These are phyloP conservation scores for Aphanomyces euteiches DNA, from an alignment of 352 stramenopile genomes.

Conservation along the genomic window DNA sequence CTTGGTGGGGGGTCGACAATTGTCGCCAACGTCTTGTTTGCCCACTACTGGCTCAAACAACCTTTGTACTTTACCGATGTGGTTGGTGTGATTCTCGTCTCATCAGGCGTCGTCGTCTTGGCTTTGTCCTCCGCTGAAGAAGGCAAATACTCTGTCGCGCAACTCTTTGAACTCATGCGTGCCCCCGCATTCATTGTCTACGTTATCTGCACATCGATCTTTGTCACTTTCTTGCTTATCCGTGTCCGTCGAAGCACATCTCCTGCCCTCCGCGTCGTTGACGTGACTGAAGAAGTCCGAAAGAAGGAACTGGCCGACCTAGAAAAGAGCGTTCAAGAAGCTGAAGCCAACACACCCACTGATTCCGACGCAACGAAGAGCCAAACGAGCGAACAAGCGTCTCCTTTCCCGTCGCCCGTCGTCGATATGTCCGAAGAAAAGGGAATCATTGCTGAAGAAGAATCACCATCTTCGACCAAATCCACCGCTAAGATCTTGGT, in stretches of 20 bases:
- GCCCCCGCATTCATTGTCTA: conserved; percentile 81
- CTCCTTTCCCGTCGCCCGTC: conserved; percentile 66
- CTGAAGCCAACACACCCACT: conserved; percentile 6
- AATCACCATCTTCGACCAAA: conserved; percentile 38
- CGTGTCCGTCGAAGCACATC: conserved; percentile 74
- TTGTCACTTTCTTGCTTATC: conserved; percentile 80
- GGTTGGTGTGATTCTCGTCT: conserved; percentile 66
- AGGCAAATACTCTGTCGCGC: conserved; percentile 78
- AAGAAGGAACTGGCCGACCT: conserved; percentile 31
- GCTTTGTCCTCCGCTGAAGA: conserved; percentile 62
- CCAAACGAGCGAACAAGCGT: conserved; percentile 37
- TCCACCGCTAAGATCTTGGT: conserved; percentile 45
- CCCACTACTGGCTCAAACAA: conserved; percentile 84
- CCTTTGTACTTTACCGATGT: conserved; percentile 83
- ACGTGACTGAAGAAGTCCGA: conserved; percentile 29
- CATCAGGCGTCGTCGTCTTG: conserved; percentile 73
- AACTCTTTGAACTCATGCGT: conserved; percentile 81
- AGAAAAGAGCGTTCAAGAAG: conserved; percentile 19
- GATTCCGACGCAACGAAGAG: background rate
- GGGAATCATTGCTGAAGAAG: conserved; percentile 43
- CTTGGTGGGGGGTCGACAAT: conserved; percentile 79
- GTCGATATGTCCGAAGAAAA: conserved; percentile 55
- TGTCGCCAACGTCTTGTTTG: conserved; percentile 79
- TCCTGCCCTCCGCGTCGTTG: conserved; percentile 59
- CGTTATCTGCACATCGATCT: conserved; percentile 70